Evolutionary conservation across 495 filamentous ascomycete species (phyloP).

Genomic region (Penicillium robsamsonii): DNA sequence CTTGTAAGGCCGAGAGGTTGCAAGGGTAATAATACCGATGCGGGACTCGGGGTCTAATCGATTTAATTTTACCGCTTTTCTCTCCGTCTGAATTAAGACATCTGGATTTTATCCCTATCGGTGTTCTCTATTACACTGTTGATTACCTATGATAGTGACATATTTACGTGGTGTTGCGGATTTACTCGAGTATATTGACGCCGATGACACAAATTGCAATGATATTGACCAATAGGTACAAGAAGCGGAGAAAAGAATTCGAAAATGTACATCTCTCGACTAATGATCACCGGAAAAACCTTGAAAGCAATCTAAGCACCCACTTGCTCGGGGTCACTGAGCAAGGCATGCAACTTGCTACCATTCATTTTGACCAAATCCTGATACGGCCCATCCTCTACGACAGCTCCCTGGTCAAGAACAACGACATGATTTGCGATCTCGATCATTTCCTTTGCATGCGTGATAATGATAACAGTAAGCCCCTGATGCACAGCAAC

Average conservation of each 20-base stretch:
- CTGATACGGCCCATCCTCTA: slow-evolving; percentile 63
- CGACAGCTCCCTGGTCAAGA: slow-evolving; percentile 63
- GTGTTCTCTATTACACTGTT: not conserved
- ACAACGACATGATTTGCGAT: slow-evolving; percentile 69
- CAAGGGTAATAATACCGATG: not conserved
- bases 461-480: slow-evolving; percentile 70
- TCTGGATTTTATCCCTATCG: not conserved
- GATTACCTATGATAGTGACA: not conserved
- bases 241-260: not conserved
- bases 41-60: not conserved
- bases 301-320: not conserved
- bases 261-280: not conserved
- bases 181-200: not conserved
- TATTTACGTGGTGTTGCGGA: not conserved
- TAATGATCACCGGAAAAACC: not conserved
- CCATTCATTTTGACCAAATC: slow-evolving; percentile 44
- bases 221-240: not conserved
- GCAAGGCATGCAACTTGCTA: slow-evolving; percentile 40
- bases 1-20: slow-evolving; percentile 2
- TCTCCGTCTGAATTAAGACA: not conserved
- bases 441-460: slow-evolving; percentile 78
- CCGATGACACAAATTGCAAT: not conserved
- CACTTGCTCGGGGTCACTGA: slow-evolving; percentile 24
- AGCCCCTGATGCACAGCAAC: slow-evolving; percentile 33
- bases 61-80: not conserved